These are phyloP conservation scores for Penicillium nucicola DNA, from an alignment of 495 filamentous ascomycete species.

Conservation along the genomic window DNA sequence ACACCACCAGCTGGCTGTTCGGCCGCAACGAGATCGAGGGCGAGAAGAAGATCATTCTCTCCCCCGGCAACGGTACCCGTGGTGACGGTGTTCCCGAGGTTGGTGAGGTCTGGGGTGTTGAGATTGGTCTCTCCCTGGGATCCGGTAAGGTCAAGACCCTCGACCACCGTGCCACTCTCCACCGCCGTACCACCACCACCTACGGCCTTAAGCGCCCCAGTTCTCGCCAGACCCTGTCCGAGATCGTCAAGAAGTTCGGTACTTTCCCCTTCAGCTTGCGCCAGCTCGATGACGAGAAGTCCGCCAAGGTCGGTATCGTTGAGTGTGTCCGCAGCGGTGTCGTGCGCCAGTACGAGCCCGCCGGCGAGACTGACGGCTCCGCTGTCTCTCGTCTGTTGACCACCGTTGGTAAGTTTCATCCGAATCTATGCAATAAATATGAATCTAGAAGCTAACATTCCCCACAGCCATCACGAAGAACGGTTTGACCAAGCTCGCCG, in stretches of 20 bases:
- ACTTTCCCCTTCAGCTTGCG: constrained; percentile 96
- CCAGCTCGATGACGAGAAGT: constrained; percentile 94
- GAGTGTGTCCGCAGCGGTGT: constrained; percentile 92
- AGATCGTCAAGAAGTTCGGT: constrained; percentile 94
- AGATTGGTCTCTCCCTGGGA: constrained; percentile 87
- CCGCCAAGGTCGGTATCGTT: constrained; percentile 92
- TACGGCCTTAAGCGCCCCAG: constrained; percentile 89
- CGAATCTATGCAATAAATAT: constrained; percentile 6
- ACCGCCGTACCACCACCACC: constrained; percentile 86
- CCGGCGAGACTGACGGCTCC: constrained; percentile 83
- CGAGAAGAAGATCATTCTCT: constrained; percentile 95
- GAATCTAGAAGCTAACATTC: constrained; percentile 8
- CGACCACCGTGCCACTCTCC: constrained; percentile 81
- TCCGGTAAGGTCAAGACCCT: constrained; percentile 91
- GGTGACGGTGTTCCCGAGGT: constrained; percentile 88
- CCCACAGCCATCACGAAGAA: constrained; percentile 91
- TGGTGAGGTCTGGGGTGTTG: constrained; percentile 96
- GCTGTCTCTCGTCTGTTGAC: constrained; percentile 83
- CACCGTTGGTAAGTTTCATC: constrained; percentile 71
- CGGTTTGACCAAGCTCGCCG: constrained; percentile 79
- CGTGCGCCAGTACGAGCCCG: constrained; percentile 90
- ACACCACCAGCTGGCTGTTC: constrained; percentile 94
- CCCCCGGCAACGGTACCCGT: constrained; percentile 79
- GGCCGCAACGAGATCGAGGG: constrained; percentile 96
- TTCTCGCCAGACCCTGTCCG: constrained; percentile 84